phyloP scores from a whole-genome alignment of 108 stramenopile genomes.

The Fragilaria radians region DNA sequence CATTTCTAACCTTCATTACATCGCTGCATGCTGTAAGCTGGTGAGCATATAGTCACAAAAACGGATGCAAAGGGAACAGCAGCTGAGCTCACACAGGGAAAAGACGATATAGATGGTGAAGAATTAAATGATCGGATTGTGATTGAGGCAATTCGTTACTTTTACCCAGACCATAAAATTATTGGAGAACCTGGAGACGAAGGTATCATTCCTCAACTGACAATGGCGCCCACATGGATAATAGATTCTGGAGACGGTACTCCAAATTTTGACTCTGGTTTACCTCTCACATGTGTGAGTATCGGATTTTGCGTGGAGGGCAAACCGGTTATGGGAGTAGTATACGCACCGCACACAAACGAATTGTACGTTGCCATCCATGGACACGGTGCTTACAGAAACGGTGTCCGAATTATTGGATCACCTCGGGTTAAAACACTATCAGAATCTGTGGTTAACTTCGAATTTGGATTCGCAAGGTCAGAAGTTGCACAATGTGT shows the following conservation, averaged over 20 bases:
- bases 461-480: constrained; percentile 86
- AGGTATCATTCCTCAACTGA: constrained; percentile 41
- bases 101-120: constrained; percentile 65
- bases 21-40: constrained; percentile 13
- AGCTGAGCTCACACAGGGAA: constrained; percentile 28
- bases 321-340: constrained; percentile 75
- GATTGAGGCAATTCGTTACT: constrained; percentile 34
- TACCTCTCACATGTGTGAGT: constrained; percentile 88
- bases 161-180: constrained; percentile 56
- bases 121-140: constrained; percentile 63
- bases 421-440: constrained; percentile 23
- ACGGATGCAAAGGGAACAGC: constrained; percentile 61
- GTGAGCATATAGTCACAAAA: constrained; percentile 50
- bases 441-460: constrained; percentile 52
- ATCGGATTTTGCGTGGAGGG: constrained; percentile 77
- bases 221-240: constrained; percentile 59
- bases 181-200: constrained; percentile 80
- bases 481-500: constrained; percentile 39
- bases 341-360: constrained; percentile 81
- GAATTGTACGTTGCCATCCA: constrained; percentile 75
- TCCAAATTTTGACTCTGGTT: constrained; percentile 70
- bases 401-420: constrained; percentile 27
- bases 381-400: constrained; percentile 84
- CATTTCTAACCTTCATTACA: no score
- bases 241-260: constrained; percentile 82